Conservation (phyloP, 148 eudicot species). For the Gaultheria prostrata region DNA sequence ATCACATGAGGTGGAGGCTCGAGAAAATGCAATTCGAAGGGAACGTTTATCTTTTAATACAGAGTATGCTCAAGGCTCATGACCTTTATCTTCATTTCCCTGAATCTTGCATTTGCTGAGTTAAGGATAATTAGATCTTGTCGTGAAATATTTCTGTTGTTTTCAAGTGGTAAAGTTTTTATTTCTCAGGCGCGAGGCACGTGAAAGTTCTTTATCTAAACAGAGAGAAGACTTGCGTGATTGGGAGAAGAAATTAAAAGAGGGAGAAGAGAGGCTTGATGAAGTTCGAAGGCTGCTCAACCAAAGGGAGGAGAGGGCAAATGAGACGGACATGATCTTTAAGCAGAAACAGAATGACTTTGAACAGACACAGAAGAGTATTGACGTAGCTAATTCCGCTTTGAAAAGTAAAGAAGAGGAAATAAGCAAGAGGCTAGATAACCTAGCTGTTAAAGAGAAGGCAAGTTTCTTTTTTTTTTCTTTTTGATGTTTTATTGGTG, state of each 20-base stretch:
- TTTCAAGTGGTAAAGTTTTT: background rate
- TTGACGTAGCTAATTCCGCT: slow-evolving; percentile 48
- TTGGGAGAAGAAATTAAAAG: slow-evolving; percentile 88
- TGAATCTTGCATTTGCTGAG: background rate
- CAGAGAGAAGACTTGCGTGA: slow-evolving; percentile 88
- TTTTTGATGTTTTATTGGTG: background rate
- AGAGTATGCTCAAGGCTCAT: slow-evolving; percentile 55
- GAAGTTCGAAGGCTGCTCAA: slow-evolving; percentile 82
- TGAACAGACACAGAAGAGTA: slow-evolving; percentile 62
- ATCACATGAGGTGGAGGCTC: slow-evolving; percentile 60
- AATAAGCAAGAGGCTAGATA: slow-evolving; percentile 45
- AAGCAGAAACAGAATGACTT: slow-evolving; percentile 73
- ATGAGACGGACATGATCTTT: slow-evolving; percentile 59
- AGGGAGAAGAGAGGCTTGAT: slow-evolving; percentile 82
- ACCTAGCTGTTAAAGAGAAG: slow-evolving; percentile 69
- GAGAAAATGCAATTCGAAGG: slow-evolving; percentile 71
- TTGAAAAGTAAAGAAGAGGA: slow-evolving; percentile 83
- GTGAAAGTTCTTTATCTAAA: slow-evolving; percentile 54
- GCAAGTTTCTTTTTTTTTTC: slow-evolving; percentile 23
- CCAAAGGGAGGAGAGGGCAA: slow-evolving; percentile 85
- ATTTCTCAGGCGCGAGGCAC: slow-evolving; percentile 60
- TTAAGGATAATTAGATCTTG: background rate
- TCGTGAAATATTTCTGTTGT: background rate
- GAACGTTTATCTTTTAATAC: slow-evolving; percentile 73
- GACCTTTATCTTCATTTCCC: background rate